Evolutionary conservation across 371 early-diverging fungal genomes (phyloP).

Genomic region (Rhizoclosmatium hyalinum): DNA sequence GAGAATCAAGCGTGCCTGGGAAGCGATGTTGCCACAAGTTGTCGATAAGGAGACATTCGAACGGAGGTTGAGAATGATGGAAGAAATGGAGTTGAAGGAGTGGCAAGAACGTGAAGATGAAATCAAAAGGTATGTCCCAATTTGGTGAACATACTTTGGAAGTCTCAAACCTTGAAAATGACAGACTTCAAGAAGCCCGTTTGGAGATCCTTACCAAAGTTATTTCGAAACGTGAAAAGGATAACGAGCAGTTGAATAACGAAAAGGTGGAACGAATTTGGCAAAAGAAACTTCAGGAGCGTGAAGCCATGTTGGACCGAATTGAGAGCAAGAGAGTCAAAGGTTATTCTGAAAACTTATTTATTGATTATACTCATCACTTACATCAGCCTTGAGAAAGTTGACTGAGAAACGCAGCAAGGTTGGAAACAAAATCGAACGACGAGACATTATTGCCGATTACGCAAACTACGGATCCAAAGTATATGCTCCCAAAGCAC

Average conservation of each 20-base stretch:
- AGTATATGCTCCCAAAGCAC: slow-evolving; percentile 59
- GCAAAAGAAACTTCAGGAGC: slow-evolving; percentile 58
- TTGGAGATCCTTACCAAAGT: slow-evolving; percentile 52
- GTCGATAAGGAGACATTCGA: slow-evolving; percentile 55
- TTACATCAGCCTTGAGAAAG: slow-evolving; percentile 48
- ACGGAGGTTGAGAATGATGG: slow-evolving; percentile 61
- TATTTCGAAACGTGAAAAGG: slow-evolving; percentile 52
- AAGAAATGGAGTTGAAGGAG: slow-evolving; percentile 64
- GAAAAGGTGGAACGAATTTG: slow-evolving; percentile 56
- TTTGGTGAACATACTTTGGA: neutral
- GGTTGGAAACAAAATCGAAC: slow-evolving; percentile 48
- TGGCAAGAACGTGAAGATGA: slow-evolving; percentile 64
- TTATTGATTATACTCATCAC: neutral
- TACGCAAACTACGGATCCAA: slow-evolving; percentile 54
- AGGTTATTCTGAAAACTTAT: slow-evolving; percentile 29
- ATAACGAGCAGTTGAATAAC: slow-evolving; percentile 50
- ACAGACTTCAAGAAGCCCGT: slow-evolving; percentile 53
- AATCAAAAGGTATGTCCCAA: slow-evolving; percentile 44
- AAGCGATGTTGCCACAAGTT: slow-evolving; percentile 55
- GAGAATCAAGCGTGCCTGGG: slow-evolving; percentile 62
- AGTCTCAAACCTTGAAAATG: neutral
- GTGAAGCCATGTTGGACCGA: slow-evolving; percentile 51
- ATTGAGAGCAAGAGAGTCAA: slow-evolving; percentile 54
- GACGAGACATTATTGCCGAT: slow-evolving; percentile 61
- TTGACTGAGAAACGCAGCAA: slow-evolving; percentile 49